Conservation (phyloP, 2,329 filamentous ascomycete species). For the Fusarium tjaetaba region DNA sequence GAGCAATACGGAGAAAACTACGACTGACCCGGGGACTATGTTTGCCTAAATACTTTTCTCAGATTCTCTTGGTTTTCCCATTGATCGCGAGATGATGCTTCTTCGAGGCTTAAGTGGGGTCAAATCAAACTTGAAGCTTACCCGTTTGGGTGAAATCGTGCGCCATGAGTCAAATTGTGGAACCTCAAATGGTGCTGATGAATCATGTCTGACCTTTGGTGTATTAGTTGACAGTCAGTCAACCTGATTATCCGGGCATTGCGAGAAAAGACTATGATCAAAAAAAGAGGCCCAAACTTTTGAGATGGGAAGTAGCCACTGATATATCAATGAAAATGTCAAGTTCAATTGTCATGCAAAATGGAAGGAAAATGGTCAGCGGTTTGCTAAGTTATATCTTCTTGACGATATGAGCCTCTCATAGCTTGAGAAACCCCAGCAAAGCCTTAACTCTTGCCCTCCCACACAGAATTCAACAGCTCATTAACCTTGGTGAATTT, state of each 20-base stretch:
- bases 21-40: fast-evolving
- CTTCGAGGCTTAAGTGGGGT: neutral
- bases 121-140: neutral
- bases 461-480: neutral
- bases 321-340: no score
- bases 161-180: neutral
- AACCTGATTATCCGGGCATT: no score
- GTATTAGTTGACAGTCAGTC: no score
- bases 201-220: no score
- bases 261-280: no score
- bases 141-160: neutral
- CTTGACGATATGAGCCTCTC: no score
- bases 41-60: neutral
- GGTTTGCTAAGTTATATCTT: no score
- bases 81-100: neutral
- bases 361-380: no score
- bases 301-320: no score
- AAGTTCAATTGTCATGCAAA: no score
- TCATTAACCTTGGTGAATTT: neutral
- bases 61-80: neutral
- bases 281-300: no score
- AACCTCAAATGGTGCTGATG: neutral
- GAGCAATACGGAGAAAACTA: fast-evolving
- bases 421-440: neutral
- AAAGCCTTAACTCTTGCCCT: neutral